Percentiles rank a stretch among this genome's conserved stretches.
Evolutionary conservation across 2,329 filamentous ascomycete genomes (phyloP).

Genomic region (Helotiales sp.): DNA sequence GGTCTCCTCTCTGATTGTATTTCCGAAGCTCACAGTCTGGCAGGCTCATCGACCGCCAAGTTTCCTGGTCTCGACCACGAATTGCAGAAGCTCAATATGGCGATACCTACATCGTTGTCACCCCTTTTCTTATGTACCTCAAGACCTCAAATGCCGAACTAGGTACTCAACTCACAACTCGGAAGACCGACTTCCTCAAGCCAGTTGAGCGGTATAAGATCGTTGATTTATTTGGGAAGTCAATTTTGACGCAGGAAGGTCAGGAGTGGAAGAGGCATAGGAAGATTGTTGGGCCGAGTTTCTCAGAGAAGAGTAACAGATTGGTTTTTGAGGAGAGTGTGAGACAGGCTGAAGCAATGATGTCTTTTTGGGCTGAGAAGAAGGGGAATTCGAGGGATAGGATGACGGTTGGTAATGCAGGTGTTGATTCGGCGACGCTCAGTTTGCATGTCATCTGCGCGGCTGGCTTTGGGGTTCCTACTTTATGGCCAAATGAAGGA

Average conservation of each 20-base stretch:
- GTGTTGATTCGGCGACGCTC: conserved; percentile 54
- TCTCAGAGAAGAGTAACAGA: conserved; percentile 53
- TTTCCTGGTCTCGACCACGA: conserved; percentile 25
- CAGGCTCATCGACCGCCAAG: conserved; percentile 29
- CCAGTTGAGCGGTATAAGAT: conserved; percentile 39
- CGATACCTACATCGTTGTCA: conserved; percentile 40
- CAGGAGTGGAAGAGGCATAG: conserved; percentile 42
- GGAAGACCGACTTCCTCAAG: conserved; percentile 41
- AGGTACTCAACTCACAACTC: conserved; percentile 35
- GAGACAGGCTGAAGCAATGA: conserved; percentile 51
- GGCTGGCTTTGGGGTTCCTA: conserved; percentile 53
- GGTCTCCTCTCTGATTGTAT: conserved; percentile 14
- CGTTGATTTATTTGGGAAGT: conserved; percentile 42
- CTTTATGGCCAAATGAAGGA: conserved; percentile 50
- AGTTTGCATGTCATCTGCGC: conserved; percentile 59
- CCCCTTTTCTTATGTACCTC: conserved; percentile 29
- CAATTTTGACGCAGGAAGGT: conserved; percentile 42
- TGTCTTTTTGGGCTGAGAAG: conserved; percentile 43
- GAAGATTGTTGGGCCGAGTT: conserved; percentile 42
- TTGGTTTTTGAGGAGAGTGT: conserved; percentile 51
- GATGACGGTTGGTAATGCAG: conserved; percentile 48
- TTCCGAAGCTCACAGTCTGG: neutral
- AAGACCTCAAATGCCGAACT: conserved; percentile 40
- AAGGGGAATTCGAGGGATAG: conserved; percentile 16
- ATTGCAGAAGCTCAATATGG: conserved; percentile 26